Evolutionary conservation across 1,284 basidiomycete genomes (phyloP), one percentile per base, ranked within the genome.

Genomic region (Phaffia rhodozyma): DNA sequence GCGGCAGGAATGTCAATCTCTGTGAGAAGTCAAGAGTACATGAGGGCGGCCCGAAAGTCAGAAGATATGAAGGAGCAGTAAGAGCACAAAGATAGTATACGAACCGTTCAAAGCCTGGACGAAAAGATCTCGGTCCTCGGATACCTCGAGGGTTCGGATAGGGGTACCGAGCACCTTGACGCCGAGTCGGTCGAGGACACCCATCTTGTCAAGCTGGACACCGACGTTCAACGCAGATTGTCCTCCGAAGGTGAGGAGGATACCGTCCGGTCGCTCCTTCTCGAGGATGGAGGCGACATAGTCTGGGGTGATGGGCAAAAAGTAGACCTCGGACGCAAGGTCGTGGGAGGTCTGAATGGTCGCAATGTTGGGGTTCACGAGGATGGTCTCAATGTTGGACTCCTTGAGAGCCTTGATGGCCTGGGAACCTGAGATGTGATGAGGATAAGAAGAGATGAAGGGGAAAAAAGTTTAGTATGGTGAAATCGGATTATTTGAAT

Each of bases 1-100:
- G 96, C 96, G 60, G 89, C 94, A 51, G 96, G 96, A 69, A 98
- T 97, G 75, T 94, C 86, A 74, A 98, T 98, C 82, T 98, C 92
- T 92, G 72, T 6, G 11, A 66, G 66, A 54, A 38, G 13, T 9
- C 6, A 60, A 25, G 34, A 53, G 58, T 29, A 18, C 47, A n/a
- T 13, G 30, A 52, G 5, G 38, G 5, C 38, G 13, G 38, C 5
- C 1, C n/a, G 51, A 21, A 4, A 32, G 27, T n/a, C 20, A 13
- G 51, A 29, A 20, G 23, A 25, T 3, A 54, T 21, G 32, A 21
- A 55, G 49, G 4, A 43, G 32, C 20, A 20, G 43, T 29, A n/a
- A 30, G 20, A 6, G 11, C 3, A 51, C 7, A 30, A n/a, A 6
- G 29, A 51, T 23, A 16, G 11, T 9, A 25, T 34, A 71, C 78